These are phyloP conservation scores for Ceratorhiza oryzae-sativae DNA, from an alignment of 1,284 basidiomycete genomes.

Conservation along the genomic window DNA sequence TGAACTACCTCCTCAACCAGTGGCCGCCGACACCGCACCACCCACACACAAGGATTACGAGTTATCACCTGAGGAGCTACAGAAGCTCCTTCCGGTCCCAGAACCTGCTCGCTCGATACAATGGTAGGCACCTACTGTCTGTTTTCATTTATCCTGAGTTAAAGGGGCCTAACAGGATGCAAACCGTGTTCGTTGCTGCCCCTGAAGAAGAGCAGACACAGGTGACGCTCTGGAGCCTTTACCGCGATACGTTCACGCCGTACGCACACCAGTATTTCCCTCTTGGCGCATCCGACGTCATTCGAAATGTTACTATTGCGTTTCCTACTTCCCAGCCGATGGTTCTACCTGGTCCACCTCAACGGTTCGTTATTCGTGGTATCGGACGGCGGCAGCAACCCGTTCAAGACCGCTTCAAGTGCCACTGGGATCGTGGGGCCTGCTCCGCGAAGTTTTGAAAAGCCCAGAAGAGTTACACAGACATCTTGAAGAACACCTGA, in stretches of 20 bases:
- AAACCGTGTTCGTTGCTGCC: conserved; percentile 72
- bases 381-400: conserved; percentile 69
- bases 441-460: conserved; percentile 60
- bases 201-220: conserved; percentile 81
- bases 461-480: conserved; percentile 69
- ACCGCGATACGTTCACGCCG: conserved; percentile 73
- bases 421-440: conserved; percentile 68
- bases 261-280: conserved; percentile 62
- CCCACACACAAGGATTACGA: conserved; percentile 60
- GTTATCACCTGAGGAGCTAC: conserved; percentile 70
- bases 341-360: conserved; percentile 73
- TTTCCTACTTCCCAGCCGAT: conserved; percentile 83
- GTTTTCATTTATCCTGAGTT: background rate
- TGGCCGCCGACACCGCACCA: conserved; percentile 63
- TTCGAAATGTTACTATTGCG: conserved; percentile 80
- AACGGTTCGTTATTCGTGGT: conserved; percentile 81
- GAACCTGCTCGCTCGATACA: conserved; percentile 80
- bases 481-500: conserved; percentile 59
- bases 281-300: conserved; percentile 82
- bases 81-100: conserved; percentile 60
- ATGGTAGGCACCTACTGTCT: conserved; percentile 60
- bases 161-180: conserved; percentile 68
- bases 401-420: conserved; percentile 64
- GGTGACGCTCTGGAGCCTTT: conserved; percentile 88
- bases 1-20: conserved; percentile 63